Percentiles rank a stretch among this genome's conserved stretches.
These are phyloP conservation scores for Candida michaelii DNA, from an alignment of 805 yeast genomes.

Conservation along the genomic window DNA sequence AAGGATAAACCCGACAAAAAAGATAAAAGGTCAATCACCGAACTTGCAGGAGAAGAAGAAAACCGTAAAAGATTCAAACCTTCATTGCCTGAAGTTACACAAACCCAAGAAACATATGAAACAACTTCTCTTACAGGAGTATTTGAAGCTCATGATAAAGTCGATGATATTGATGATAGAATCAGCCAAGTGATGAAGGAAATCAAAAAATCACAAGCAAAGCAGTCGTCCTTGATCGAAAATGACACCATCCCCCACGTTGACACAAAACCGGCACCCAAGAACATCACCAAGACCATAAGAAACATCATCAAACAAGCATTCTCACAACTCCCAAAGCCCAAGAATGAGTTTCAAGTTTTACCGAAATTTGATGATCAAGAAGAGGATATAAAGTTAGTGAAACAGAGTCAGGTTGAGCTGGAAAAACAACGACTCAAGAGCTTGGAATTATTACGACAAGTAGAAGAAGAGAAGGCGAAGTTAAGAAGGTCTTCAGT, in stretches of 20 bases:
- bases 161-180: slow-evolving; percentile 29
- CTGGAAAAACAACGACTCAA: slow-evolving; percentile 22
- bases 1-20: slow-evolving; percentile 17
- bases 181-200: slow-evolving; percentile 35
- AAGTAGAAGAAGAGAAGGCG: slow-evolving; percentile 28
- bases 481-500: slow-evolving; percentile 46
- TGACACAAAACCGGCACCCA: not conserved
- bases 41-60: slow-evolving; percentile 18
- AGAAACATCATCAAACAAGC: slow-evolving; percentile 12
- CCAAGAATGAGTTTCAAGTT: slow-evolving; percentile 34
- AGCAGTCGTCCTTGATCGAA: slow-evolving; percentile 31
- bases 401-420: slow-evolving; percentile 5
- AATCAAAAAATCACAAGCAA: slow-evolving; percentile 27
- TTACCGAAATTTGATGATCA: slow-evolving; percentile 31
- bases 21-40: slow-evolving; percentile 18
- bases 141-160: slow-evolving; percentile 11
- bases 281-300: slow-evolving; percentile 13
- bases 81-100: slow-evolving; percentile 14
- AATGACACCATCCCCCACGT: not conserved
- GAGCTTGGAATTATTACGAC: slow-evolving; percentile 22
- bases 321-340: slow-evolving; percentile 35
- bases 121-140: slow-evolving; percentile 15
- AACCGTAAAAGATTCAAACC: slow-evolving; percentile 10
- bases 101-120: slow-evolving; percentile 1
- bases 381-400: slow-evolving; percentile 23